phyloP scores from a whole-genome alignment of 441 rosid genomes.

The Flueggea neowawraea region DNA sequence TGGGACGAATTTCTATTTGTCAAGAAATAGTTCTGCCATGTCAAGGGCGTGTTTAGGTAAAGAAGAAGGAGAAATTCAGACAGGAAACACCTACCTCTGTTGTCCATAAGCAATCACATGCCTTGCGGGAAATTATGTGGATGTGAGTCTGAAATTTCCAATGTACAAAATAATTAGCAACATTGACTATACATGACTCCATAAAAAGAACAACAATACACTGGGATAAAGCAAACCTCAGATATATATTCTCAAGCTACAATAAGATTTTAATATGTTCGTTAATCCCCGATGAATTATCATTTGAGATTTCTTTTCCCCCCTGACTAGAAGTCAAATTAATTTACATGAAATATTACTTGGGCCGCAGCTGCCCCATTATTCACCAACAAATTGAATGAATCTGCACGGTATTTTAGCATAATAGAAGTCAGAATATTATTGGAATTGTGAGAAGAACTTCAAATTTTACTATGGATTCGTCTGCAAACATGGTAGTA shows the following conservation, averaged over 20 bases:
- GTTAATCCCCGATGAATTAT: neutral
- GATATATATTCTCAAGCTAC: too few species aligned
- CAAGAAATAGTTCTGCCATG: neutral
- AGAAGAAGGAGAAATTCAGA: neutral
- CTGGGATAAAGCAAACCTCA: too few species aligned
- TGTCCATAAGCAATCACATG: constrained; percentile 80
- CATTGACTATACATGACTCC: too few species aligned
- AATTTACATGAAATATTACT: constrained; percentile 85
- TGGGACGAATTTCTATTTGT: neutral
- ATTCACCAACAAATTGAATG: constrained; percentile 89
- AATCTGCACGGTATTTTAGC: constrained; percentile 48
- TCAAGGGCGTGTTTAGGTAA: too few species aligned
- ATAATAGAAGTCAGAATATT: neutral
- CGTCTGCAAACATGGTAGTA: too few species aligned
- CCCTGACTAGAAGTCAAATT: neutral
- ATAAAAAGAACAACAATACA: too few species aligned
- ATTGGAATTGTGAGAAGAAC: neutral
- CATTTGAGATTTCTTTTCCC: too few species aligned
- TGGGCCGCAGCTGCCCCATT: constrained; percentile 97
- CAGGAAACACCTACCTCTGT: constrained; percentile 58
- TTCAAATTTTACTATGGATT: neutral
- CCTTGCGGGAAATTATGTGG: constrained; percentile 92
- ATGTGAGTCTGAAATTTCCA: constrained; percentile 70
- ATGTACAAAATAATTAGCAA: too few species aligned
- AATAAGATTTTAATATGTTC: too few species aligned